phyloP scores from a whole-genome alignment of 169 alveolate species.

The Sarcocystis neurona region DNA sequence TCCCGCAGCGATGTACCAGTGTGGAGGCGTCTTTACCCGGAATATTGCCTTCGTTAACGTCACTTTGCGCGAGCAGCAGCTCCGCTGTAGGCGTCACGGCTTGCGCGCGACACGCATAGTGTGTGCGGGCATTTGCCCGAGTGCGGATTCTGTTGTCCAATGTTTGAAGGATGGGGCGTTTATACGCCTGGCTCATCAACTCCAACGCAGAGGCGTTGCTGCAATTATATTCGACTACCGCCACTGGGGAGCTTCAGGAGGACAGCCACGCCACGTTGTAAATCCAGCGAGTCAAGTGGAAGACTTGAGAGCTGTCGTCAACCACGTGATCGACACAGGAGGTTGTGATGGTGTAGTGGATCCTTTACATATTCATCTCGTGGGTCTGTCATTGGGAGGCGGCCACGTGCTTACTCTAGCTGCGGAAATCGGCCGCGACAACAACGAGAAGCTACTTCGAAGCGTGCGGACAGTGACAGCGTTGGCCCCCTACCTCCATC shows the following conservation, averaged over 20 bases:
- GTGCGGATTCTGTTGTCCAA: no score
- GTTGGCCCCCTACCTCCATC: neutral
- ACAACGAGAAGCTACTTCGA: neutral
- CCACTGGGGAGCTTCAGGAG: constrained; percentile 48
- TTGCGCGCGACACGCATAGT: no score
- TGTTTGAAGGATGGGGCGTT: no score
- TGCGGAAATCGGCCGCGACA: neutral
- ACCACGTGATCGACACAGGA: neutral
- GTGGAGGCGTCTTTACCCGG: no score
- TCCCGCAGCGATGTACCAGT: no score
- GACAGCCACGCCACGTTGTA: constrained; percentile 35
- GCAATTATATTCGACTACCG: constrained; percentile 43
- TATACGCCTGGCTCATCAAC: no score
- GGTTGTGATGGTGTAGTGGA: constrained; percentile 9
- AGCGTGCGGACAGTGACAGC: neutral
- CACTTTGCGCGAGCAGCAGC: no score
- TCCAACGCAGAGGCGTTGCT: constrained; percentile 10
- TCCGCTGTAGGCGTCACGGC: no score
- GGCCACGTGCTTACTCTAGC: constrained; percentile 46
- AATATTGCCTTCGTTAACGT: no score
- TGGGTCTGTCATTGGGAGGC: constrained; percentile 48
- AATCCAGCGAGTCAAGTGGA: constrained; percentile 15
- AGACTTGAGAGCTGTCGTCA: constrained; percentile 13
- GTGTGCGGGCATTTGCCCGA: no score
- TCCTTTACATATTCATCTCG: neutral